Evolutionary conservation across 2,329 filamentous ascomycete species (phyloP), one percentile per base, ranked within the genome.

Genomic region (Apiospora kogelbergensis): DNA sequence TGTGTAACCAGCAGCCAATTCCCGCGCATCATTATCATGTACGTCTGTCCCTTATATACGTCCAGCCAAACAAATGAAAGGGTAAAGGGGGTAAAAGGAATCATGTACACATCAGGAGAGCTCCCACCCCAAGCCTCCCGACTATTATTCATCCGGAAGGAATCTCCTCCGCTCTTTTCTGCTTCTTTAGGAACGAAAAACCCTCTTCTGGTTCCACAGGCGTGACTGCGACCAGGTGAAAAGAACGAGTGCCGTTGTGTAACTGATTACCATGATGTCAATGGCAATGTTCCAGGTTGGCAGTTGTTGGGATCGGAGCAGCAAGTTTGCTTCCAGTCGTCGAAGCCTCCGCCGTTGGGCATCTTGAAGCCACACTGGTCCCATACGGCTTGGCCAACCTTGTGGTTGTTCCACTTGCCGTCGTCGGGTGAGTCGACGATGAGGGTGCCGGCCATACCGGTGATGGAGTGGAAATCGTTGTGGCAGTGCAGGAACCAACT

Each of bases 241-340:
- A 17, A 15, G 5, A 20, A 45, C 2, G 17, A 45, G 17, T 45
- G 6, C 17, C 42, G 42, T 45, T 5, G 7, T 45, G 17, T n/a
- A n/a, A n/a, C 42, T 6, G 2, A 45, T 45, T 45, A 45, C 42
- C 42, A n/a, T 20, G 40, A 42, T 13, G 48, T 57, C 26, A n/a
- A 33, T 0, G 48, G 48, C 15, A 10, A 17, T 0, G 53, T 2
- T 11, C 7, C 53, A 4, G 30, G 30, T 1, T 17, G 4, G 70
- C 65, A 67, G 6, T 40, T 42, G 22, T 67, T 45, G 33, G 48
- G 48, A 20, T 64, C 30, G 73, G 65, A 73, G 77, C 68, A 73
- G 79, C 30, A 74, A 70, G 63, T 75, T 73, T 66, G 78, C 78
- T 15, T 68, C 69, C 24, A 67, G 22, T 67, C 66, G 17, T 37